Evolutionary conservation across 2,329 filamentous ascomycete genomes (phyloP), one percentile per base, ranked within the genome.

Genomic region (Arthrobotrys pseudoclavata): DNA sequence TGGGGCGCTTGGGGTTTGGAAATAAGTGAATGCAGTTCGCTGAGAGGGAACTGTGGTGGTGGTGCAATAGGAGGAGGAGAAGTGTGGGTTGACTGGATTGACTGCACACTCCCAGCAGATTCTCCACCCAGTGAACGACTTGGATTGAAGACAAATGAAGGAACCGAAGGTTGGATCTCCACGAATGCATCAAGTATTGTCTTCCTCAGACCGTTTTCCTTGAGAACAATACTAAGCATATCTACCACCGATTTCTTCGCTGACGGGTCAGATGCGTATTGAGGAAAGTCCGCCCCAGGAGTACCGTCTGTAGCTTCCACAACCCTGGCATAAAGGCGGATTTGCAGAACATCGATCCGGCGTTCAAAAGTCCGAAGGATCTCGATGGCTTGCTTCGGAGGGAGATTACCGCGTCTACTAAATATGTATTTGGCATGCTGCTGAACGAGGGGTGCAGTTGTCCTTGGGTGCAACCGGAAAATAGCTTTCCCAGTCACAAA

Each of bases 111-210:
- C 15, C 12, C 34, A 42, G 22, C 3, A 26, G 18, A 10, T 10
- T 4, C 20, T 29, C 53, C 34, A 57, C 31, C 20, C 15, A 48
- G 20, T 26, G 57, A 29, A 31, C 50, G 40, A 15, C 50, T 26
- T 18, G 69, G 47, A 5, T 18, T 40, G 12, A 72, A 66, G 6
- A 66, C 50, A 42, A 72, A 68, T 40, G 42, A 50, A n/a, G 64
- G 66, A 62, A 70, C 26, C 9, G 72, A 67, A 48, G 40, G 42
- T 40, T 37, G n/a, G 6, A 63, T 7, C 24, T 77, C 74, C 12
- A 71, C 29, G 45, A 77, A 77, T 9, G 74, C 61, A 61, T 77
- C 67, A 2, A 71, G 18, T 26, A 77, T 67, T 3, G 61, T 22
- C 47, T 63, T 70, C 12, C 74, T 52, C 4, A 77, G 34, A 7